Base-by-base conservation (phyloP, 441 rosid genomes). In the Adansonia rubrostipa region DNA sequence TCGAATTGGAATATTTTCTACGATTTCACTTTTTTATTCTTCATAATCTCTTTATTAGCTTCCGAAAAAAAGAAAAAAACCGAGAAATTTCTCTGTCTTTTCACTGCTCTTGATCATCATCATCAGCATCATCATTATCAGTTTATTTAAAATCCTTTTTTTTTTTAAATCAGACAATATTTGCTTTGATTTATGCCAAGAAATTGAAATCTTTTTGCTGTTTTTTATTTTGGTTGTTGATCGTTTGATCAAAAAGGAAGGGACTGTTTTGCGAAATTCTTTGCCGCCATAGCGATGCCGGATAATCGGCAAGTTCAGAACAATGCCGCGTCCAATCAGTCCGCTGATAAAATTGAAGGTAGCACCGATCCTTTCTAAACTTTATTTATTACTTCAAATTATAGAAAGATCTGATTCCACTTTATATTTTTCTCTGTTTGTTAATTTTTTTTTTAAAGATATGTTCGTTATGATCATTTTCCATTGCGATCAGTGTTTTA, bases 331-430 rank as follows among this genome's bases (percentile, higher is more conserved):
- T 80, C 91, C n/a, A 82, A 80, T 88, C 90, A 84, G 78, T 88
- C 93, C 63, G 74, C 89, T 73, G 93, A 84, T n/a, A 84, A 85
- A 75, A 84, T 86, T 73, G 83, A 88, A 86, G 93, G 93, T 87
- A 86, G 71, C 80, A 61, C 17, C 73, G 73, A 45, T 68, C 47
- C 73, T 68, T 45, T 20, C 17, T 48, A 68, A 28, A 28, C 54
- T 0, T 54, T 61, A 8, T 9, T 2, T 19, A n/a, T 68, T 45
- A 45, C 9, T 47, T 33, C 9, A 54, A 53, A 71, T 71, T 50
- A 15, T 53, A 71, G 15, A 5, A 71, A 33, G 63, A 71, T 71
- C 63, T 71, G 62, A 71, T 53, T 4, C n/a, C 1, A 47, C 73
- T 68, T 19, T 20, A 10, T 68, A 13, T 45, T 68, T 67, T 47